Base-by-base conservation (phyloP, 2,329 filamentous ascomycete species). In the Nemania diffusa region DNA sequence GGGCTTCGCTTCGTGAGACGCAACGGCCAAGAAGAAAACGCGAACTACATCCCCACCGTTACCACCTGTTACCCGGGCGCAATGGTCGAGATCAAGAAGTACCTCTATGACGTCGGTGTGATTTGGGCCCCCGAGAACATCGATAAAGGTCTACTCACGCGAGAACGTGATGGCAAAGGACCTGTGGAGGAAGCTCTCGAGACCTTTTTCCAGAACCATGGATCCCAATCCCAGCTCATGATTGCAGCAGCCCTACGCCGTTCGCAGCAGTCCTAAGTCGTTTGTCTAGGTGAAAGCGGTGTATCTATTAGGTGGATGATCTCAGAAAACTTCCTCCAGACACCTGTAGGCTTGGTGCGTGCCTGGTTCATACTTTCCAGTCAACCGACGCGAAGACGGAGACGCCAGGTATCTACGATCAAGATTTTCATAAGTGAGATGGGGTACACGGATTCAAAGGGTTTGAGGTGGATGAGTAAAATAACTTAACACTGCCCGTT, bases 41-140 rank as follows among this genome's bases (percentile, higher is more conserved):
- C 7, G 22, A 1, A 26, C n/a, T 57, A 11, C 42, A 53, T 51
- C 9, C 57, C 63, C 17, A 1, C 17, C 57, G 37, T 29, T 1
- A 29, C n/a, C 15, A n/a, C 9, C 15, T 57, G 51, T 40, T 46
- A 22, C 17, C 6, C 44, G 22, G 63, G 63, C 15, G 63, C 51
- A 27, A 32, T 62, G 26, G 27, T 20, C 15, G 63, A 65, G 44
- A 52, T 62, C 58, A 65, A 65, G 52, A 65, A 65, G 46, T 65
- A 65, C 29, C 51, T 65, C 32, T 62, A 57, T 13, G 46, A 9
- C 8, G 15, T 62, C 44, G 24, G 37, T 22, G 51, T 57, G 52
- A n/a, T 24, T 52, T 65, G 63, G 63, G 34, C 26, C 20, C 63
- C 63, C 32, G 8, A 52, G 29, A 42, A 24, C 44, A 15, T 57